Conservation (phyloP, 345 rosid species). For the Eucalyptus decipiens region DNA sequence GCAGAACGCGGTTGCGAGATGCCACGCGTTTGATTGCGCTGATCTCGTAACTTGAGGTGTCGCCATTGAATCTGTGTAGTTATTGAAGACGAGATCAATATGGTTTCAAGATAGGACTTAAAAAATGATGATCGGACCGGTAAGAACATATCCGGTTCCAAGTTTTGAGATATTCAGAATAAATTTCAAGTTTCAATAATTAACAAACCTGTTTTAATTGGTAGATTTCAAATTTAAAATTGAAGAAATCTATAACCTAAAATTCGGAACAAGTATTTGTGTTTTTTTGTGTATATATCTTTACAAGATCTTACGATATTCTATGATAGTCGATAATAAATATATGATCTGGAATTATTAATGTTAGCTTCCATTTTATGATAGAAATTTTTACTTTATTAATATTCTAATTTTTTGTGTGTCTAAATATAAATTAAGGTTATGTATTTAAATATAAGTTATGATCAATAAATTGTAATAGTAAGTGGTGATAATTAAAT, state of each 20-base stretch:
- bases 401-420: too few species aligned
- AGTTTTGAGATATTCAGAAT: accelerated
- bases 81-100: background rate
- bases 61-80: accelerated
- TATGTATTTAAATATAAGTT: accelerated
- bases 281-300: accelerated
- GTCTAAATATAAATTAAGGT: too few species aligned
- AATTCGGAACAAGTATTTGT: accelerated
- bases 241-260: accelerated
- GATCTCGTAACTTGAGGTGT: accelerated
- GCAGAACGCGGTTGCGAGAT: too few species aligned
- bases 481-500: too few species aligned
- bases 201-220: accelerated
- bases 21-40: too few species aligned
- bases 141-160: accelerated
- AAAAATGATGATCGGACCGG: accelerated
- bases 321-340: accelerated
- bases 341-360: accelerated
- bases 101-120: accelerated
- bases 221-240: too few species aligned
- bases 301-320: accelerated
- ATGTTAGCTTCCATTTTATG: accelerated
- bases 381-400: accelerated
- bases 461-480: accelerated
- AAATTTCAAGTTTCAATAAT: accelerated